Percentiles rank a stretch among this genome's conserved stretches.
phyloP scores from a whole-genome alignment of 306 rosid genomes.

The Cucumis melo region DNA sequence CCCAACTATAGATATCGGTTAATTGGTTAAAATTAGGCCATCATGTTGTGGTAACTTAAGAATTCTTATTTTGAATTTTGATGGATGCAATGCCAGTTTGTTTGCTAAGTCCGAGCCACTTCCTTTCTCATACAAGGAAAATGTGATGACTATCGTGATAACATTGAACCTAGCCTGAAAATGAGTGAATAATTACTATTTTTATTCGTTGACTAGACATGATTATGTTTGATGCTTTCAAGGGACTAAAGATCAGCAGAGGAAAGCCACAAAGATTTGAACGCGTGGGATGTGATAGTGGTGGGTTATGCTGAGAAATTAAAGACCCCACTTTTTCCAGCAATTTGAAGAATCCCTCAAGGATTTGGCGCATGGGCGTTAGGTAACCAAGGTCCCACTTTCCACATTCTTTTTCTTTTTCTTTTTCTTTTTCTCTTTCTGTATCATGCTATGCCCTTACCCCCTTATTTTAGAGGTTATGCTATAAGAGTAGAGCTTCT shows the following conservation, averaged over 20 bases:
- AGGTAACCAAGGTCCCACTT: constrained; percentile 55
- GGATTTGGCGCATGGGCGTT: constrained; percentile 74
- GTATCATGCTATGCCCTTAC: constrained; percentile 29
- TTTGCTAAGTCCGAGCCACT: constrained; percentile 21
- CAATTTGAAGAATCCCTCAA: constrained; percentile 33
- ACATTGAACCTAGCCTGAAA: constrained; percentile 20
- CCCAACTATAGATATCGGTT: constrained; percentile 2
- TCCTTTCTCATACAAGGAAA: constrained; percentile 16
- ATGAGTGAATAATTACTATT: constrained; percentile 15
- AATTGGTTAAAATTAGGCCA: constrained; percentile 13
- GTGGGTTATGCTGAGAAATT: constrained; percentile 54
- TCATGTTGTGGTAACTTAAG: neutral
- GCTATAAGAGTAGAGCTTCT: constrained; percentile 41
- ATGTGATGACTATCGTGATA: constrained; percentile 14
- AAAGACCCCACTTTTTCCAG: constrained; percentile 31
- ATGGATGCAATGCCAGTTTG: constrained; percentile 21
- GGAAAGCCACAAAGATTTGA: constrained; percentile 30
- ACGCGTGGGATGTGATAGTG: constrained; percentile 44
- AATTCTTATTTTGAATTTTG: constrained; percentile 26
- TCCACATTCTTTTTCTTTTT: constrained; percentile 20
- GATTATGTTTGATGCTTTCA: constrained; percentile 31
- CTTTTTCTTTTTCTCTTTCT: neutral
- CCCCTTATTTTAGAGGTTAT: constrained; percentile 23
- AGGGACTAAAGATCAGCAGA: constrained; percentile 28
- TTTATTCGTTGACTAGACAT: constrained; percentile 34